These are phyloP conservation scores for Stephanodiscus minutulus DNA, from an alignment of 108 stramenopile species.

Conservation along the genomic window DNA sequence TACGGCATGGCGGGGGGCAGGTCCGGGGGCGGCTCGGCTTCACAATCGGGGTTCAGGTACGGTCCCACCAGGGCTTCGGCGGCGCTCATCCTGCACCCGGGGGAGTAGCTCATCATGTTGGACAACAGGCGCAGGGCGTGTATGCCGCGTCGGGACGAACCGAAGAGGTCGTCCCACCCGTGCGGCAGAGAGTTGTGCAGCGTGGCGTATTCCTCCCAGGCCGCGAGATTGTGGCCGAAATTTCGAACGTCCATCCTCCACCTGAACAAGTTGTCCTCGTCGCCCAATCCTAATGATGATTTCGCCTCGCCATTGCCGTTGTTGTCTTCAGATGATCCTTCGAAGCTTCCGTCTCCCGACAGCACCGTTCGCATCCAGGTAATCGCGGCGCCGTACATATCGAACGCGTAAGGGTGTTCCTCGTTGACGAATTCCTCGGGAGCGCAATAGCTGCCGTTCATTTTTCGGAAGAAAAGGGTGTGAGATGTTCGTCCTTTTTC, in stretches of 20 bases:
- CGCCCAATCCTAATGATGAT: constrained; percentile 20
- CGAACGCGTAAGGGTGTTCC: constrained; percentile 47
- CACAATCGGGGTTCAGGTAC: constrained; percentile 39
- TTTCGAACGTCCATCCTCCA: constrained; percentile 45
- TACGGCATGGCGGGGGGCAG: constrained; percentile 48
- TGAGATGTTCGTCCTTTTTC: too few relatives aligned
- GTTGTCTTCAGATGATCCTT: neutral
- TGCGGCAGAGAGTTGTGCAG: constrained; percentile 29
- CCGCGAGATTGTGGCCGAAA: constrained; percentile 39
- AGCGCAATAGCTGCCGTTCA: constrained; percentile 42
- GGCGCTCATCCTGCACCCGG: constrained; percentile 28
- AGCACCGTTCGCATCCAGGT: constrained; percentile 46
- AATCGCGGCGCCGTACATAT: constrained; percentile 34
- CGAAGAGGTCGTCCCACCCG: constrained; percentile 48
- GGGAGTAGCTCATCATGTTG: constrained; percentile 43
- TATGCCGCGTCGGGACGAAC: constrained; percentile 33
- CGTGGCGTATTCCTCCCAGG: constrained; percentile 45
- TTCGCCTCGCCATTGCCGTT: neutral
- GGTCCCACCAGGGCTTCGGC: constrained; percentile 35
- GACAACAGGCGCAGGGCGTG: constrained; percentile 28
- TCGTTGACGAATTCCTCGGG: constrained; percentile 46
- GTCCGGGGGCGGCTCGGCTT: constrained; percentile 32
- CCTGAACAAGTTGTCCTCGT: constrained; percentile 32
- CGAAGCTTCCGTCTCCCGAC: constrained; percentile 19
- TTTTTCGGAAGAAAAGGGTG: neutral